These are phyloP conservation scores for Linum usitatissimum DNA, from an alignment of 345 rosid genomes.

Conservation along the genomic window DNA sequence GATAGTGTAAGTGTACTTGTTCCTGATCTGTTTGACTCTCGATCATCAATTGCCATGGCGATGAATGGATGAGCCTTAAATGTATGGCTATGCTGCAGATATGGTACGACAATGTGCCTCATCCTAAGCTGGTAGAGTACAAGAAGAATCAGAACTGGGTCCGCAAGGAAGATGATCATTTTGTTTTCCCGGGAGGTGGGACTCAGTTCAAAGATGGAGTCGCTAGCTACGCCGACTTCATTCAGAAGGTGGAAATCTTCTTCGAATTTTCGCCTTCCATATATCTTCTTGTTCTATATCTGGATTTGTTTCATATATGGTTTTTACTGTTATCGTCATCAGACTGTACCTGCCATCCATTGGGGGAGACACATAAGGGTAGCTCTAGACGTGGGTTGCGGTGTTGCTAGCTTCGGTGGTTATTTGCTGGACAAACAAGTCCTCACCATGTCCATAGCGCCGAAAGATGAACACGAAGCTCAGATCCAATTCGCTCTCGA, in stretches of 20 bases:
- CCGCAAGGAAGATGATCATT: slow-evolving; percentile 44
- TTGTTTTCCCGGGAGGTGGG: slow-evolving; percentile 90
- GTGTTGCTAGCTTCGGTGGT: slow-evolving; percentile 94
- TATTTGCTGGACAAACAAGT: slow-evolving; percentile 63
- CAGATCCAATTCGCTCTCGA: slow-evolving; percentile 94
- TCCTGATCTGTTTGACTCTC: too few relatives aligned
- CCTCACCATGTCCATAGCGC: slow-evolving; percentile 87
- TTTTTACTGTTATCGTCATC: neutral
- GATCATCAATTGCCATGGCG: too few relatives aligned
- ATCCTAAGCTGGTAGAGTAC: slow-evolving; percentile 89
- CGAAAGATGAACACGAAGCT: slow-evolving; percentile 98
- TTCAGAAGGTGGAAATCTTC: slow-evolving; percentile 39
- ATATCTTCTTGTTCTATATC: neutral
- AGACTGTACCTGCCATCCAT: slow-evolving; percentile 57
- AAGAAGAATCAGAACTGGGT: slow-evolving; percentile 96
- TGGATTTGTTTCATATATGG: neutral
- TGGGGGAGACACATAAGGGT: slow-evolving; percentile 71
- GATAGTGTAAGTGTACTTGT: too few relatives aligned
- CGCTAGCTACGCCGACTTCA: slow-evolving; percentile 45
- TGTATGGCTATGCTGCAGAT: slow-evolving; percentile 27
- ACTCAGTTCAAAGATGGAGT: slow-evolving; percentile 89
- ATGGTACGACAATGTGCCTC: slow-evolving; percentile 84
- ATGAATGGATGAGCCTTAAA: too few relatives aligned
- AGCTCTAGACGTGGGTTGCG: slow-evolving; percentile 81
- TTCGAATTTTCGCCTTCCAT: neutral